These are phyloP conservation scores for Brassica napus DNA, from an alignment of 345 rosid species.

Conservation along the genomic window DNA sequence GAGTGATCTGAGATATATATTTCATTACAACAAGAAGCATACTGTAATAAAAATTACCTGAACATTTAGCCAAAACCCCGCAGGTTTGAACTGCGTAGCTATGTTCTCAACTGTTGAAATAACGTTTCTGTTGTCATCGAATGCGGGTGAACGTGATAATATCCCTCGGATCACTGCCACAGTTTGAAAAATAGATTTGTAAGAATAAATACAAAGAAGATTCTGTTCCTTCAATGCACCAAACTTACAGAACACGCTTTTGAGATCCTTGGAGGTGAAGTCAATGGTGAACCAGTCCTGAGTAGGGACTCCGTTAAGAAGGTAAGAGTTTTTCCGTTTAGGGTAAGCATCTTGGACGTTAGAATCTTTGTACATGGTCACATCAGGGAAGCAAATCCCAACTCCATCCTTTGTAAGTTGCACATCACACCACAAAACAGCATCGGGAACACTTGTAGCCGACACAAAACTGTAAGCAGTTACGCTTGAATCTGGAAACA, in stretches of 20 bases:
- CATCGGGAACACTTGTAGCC: constrained; percentile 35
- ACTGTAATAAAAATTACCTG: too few relatives aligned
- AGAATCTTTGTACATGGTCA: constrained; percentile 57
- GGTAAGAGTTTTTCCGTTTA: constrained; percentile 34
- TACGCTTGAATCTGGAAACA: constrained; percentile 67
- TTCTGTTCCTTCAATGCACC: too few relatives aligned
- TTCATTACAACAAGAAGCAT: too few relatives aligned
- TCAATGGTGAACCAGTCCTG: constrained; percentile 78
- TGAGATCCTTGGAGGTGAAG: constrained; percentile 51
- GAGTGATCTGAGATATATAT: too few relatives aligned
- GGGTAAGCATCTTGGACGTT: neutral
- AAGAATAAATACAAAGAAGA: constrained; percentile 26
- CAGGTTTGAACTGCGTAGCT: too few relatives aligned
- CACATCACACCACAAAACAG: constrained; percentile 77
- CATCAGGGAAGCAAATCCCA: constrained; percentile 76
- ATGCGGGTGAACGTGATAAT: too few relatives aligned
- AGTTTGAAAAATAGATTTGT: too few relatives aligned
- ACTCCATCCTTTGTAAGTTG: constrained; percentile 76
- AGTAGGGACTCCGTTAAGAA: constrained; percentile 56
- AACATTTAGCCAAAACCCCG: too few relatives aligned
- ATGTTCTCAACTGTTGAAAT: too few relatives aligned
- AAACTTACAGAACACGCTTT: constrained; percentile 52
- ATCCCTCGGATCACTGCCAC: too few relatives aligned
- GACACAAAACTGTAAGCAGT: constrained; percentile 51
- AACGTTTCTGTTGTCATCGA: too few relatives aligned